Percentiles rank a stretch among this genome's conserved stretches.
Conservation (phyloP, 2,329 filamentous ascomycete genomes). For the Microdochium trichocladiopsis region DNA sequence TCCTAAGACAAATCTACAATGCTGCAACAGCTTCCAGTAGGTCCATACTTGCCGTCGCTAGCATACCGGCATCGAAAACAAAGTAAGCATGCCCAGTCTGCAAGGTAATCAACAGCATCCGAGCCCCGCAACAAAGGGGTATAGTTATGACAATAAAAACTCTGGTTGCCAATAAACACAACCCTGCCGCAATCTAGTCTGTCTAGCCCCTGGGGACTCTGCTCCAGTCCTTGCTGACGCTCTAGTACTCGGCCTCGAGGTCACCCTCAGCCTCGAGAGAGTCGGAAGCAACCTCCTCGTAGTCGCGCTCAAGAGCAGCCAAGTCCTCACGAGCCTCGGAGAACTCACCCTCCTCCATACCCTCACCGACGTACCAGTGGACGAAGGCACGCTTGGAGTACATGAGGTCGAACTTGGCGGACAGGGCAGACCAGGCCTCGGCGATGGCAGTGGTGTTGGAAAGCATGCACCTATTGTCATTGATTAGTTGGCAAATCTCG, state of each 20-base stretch:
- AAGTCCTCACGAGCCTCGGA: conserved; percentile 98
- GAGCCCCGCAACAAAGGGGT: not conserved
- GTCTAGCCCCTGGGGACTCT: not conserved
- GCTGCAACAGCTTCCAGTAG: not conserved
- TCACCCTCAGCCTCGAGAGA: conserved; percentile 82
- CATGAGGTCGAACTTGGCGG: conserved; percentile 99
- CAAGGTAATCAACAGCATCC: not conserved
- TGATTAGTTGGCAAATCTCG: conserved; percentile 8
- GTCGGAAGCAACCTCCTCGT: conserved; percentile 96
- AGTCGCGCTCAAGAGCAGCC: conserved; percentile 95
- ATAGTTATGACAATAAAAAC: not conserved
- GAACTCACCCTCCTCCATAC: conserved; percentile 99
- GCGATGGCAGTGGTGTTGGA: conserved; percentile 98
- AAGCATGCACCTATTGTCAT: conserved; percentile 73
- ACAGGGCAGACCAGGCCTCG: conserved; percentile 94
- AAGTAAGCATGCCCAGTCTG: not conserved
- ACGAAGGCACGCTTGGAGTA: conserved; percentile 99
- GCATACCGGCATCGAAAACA: not conserved
- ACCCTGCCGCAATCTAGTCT: not conserved
- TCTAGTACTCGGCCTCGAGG: conserved; percentile 88
- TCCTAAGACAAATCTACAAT: not conserved
- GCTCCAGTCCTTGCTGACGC: conserved; percentile 1
- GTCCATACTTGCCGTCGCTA: not conserved
- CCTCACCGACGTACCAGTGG: conserved; percentile 99
- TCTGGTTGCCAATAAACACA: not conserved